Conservation (phyloP, 768 basidiomycete genomes). For the Rhizopogon salebrosus region DNA sequence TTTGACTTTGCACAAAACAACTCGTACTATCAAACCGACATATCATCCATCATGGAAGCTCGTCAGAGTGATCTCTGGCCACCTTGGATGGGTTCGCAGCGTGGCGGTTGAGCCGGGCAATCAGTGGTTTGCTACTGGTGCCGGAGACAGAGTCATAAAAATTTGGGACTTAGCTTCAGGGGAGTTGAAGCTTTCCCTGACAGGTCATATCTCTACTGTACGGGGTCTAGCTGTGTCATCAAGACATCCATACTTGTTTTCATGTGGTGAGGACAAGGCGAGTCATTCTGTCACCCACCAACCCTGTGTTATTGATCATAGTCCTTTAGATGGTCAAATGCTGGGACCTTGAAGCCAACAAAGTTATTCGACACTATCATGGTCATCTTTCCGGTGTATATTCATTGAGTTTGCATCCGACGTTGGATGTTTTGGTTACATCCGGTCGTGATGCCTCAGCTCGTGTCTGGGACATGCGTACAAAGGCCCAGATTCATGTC, state of each 20-base stretch:
- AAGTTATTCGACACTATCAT: conserved; percentile 98
- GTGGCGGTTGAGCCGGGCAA: conserved; percentile 98
- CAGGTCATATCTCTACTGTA: conserved; percentile 97
- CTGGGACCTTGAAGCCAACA: conserved; percentile 98
- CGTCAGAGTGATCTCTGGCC: conserved; percentile 92
- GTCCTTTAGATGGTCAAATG: conserved; percentile 92
- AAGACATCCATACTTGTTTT: conserved; percentile 95
- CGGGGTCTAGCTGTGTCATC: conserved; percentile 89
- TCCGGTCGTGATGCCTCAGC: conserved; percentile 95
- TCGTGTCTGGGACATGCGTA: conserved; percentile 99
- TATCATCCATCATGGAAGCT: conserved; percentile 98
- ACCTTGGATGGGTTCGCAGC: conserved; percentile 95
- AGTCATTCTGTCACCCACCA: conserved; percentile 10
- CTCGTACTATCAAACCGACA: conserved; percentile 88
- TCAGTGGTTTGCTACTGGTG: conserved; percentile 97
- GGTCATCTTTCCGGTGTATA: conserved; percentile 99
- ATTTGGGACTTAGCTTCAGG: conserved; percentile 98
- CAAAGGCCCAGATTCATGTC: conserved; percentile 92
- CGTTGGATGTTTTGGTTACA: conserved; percentile 92
- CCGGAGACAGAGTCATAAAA: conserved; percentile 97
- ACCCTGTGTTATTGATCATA: neutral
- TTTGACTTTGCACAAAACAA: conserved; percentile 88
- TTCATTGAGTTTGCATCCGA: conserved; percentile 86
- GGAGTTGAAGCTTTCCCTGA: conserved; percentile 94
- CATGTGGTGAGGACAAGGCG: conserved; percentile 97